Conservation (phyloP, 176 grass and related monocot species). For the Olyra latifolia region DNA sequence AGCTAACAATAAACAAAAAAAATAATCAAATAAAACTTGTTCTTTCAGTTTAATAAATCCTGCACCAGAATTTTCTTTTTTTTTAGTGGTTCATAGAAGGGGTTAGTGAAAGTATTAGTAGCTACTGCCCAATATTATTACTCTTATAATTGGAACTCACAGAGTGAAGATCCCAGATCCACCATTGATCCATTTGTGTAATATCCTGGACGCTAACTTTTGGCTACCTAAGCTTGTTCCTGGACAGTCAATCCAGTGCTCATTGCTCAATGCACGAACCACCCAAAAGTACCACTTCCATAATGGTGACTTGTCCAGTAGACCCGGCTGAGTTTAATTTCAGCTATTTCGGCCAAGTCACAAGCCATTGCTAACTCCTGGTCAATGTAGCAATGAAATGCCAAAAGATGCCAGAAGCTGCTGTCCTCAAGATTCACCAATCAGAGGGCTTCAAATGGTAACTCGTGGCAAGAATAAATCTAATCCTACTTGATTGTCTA, state of each 20-base stretch:
- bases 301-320: background rate
- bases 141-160: background rate
- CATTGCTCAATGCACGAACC: background rate
- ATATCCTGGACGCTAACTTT: background rate
- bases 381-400: conserved; percentile 2
- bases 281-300: background rate
- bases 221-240: background rate
- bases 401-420: conserved; percentile 7
- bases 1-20: background rate
- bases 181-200: conserved; percentile 1
- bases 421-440: background rate
- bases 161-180: background rate
- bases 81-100: background rate
- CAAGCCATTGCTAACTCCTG: conserved; percentile 9
- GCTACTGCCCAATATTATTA: background rate
- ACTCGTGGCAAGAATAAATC: background rate
- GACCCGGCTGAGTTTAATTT: background rate
- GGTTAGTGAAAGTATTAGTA: background rate
- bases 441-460: conserved; percentile 1
- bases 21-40: background rate
- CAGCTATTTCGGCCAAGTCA: background rate
- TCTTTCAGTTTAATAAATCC: background rate
- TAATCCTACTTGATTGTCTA: conserved; percentile 7
- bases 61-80: conserved; percentile 2
- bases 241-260: background rate